phyloP scores from a whole-genome alignment of 805 yeast genomes.

The Tetrapisispora namnaoensis region DNA sequence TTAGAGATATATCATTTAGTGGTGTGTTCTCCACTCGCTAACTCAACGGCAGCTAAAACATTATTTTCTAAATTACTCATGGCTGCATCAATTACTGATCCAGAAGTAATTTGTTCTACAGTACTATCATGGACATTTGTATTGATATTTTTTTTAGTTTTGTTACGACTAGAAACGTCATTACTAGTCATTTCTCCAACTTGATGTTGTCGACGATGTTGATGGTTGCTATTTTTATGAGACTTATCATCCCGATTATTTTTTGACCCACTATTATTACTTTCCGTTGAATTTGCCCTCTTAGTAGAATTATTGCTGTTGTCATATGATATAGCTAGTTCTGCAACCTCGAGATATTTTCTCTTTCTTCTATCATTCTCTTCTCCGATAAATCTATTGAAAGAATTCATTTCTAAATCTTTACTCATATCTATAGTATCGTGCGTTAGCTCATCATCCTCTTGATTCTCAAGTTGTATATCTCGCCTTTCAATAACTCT shows the following conservation, averaged over 20 bases:
- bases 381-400: constrained; percentile 20
- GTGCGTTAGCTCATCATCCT: neutral
- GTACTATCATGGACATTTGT: neutral
- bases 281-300: neutral
- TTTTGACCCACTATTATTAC: neutral
- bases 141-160: too few relatives aligned
- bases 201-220: neutral
- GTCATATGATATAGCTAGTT: neutral
- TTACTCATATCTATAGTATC: neutral
- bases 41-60: constrained; percentile 17
- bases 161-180: neutral
- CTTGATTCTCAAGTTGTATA: neutral
- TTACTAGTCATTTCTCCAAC: too few relatives aligned
- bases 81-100: constrained; percentile 17
- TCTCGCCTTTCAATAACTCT: neutral
- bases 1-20: too few relatives aligned
- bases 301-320: neutral
- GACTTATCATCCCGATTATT: neutral
- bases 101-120: neutral
- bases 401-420: constrained; percentile 19
- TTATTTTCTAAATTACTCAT: constrained; percentile 21
- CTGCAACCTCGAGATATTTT: constrained; percentile 14
- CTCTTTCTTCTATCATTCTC: constrained; percentile 12
- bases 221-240: neutral
- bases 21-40: neutral